phyloP scores from a whole-genome alignment of 2,329 filamentous ascomycete species.

The Ampelomyces quisqualis region DNA sequence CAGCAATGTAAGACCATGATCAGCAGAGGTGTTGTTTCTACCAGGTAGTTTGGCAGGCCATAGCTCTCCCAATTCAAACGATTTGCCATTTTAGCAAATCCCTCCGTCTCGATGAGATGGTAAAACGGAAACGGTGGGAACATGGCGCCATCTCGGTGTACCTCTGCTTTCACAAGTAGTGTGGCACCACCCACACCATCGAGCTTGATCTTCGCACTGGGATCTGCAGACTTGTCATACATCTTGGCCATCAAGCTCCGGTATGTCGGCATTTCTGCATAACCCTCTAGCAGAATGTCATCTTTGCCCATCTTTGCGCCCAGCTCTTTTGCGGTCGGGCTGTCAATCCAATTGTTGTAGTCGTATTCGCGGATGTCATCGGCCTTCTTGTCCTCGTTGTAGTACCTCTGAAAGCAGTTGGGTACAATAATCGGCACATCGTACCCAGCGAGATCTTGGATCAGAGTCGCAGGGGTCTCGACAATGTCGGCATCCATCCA shows the following conservation, averaged over 20 bases:
- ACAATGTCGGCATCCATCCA: conserved; percentile 94
- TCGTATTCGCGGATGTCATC: conserved; percentile 84
- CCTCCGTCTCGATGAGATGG: conserved; percentile 95
- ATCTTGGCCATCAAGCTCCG: conserved; percentile 88
- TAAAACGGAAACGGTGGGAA: conserved; percentile 97
- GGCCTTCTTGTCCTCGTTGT: conserved; percentile 66
- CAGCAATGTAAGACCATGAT: not conserved
- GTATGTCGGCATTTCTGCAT: conserved; percentile 89
- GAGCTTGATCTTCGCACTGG: conserved; percentile 66
- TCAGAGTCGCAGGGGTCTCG: conserved; percentile 79
- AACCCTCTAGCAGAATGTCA: conserved; percentile 91
- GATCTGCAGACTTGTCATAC: conserved; percentile 55
- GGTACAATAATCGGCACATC: conserved; percentile 90
- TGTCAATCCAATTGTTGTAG: conserved; percentile 97
- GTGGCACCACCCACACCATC: conserved; percentile 95
- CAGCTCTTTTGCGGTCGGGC: conserved; percentile 72
- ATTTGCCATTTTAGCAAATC: conserved; percentile 95
- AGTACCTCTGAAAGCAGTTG: conserved; percentile 90
- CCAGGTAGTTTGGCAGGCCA: conserved; percentile 96
- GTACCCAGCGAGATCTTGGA: conserved; percentile 86
- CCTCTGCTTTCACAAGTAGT: conserved; percentile 90
- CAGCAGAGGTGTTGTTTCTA: conserved; percentile 48
- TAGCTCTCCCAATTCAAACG: conserved; percentile 80
- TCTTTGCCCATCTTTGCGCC: conserved; percentile 81
- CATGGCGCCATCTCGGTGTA: conserved; percentile 97